Evolutionary conservation across 331 rosid genomes (phyloP).

Genomic region (Malus hybrid): DNA sequence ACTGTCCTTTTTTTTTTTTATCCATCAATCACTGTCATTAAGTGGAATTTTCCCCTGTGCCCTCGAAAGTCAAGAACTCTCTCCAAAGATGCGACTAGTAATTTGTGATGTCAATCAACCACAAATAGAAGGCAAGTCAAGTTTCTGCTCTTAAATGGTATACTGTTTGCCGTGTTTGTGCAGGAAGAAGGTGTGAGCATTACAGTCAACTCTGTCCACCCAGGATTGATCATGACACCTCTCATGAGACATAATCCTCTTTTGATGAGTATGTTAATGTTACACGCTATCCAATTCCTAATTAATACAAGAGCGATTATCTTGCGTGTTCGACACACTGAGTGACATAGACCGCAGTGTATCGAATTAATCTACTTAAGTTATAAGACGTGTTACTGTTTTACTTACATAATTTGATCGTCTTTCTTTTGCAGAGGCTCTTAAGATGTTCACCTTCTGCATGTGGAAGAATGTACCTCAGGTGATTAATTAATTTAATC

Average conservation of each 20-base stretch:
- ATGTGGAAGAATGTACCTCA: slow-evolving; percentile 84
- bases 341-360: too few species aligned
- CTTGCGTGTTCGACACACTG: background rate
- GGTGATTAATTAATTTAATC: slow-evolving; percentile 25
- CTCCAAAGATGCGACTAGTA: too few species aligned
- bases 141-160: background rate
- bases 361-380: background rate
- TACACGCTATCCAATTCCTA: background rate
- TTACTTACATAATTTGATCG: background rate
- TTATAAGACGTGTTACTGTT: background rate
- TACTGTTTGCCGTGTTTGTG: background rate
- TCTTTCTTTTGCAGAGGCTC: slow-evolving; percentile 28
- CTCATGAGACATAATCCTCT: slow-evolving; percentile 79
- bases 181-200: slow-evolving; percentile 86
- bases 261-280: slow-evolving; percentile 61
- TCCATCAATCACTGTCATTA: background rate
- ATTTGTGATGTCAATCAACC: too few species aligned
- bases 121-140: too few species aligned
- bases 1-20: too few species aligned
- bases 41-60: background rate
- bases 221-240: slow-evolving; percentile 94
- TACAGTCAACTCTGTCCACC: slow-evolving; percentile 79
- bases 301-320: background rate
- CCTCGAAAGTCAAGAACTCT: too few species aligned
- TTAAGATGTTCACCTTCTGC: slow-evolving; percentile 51